Base-by-base conservation (phyloP, 306 rosid species). In the Corylus heterophylla region DNA sequence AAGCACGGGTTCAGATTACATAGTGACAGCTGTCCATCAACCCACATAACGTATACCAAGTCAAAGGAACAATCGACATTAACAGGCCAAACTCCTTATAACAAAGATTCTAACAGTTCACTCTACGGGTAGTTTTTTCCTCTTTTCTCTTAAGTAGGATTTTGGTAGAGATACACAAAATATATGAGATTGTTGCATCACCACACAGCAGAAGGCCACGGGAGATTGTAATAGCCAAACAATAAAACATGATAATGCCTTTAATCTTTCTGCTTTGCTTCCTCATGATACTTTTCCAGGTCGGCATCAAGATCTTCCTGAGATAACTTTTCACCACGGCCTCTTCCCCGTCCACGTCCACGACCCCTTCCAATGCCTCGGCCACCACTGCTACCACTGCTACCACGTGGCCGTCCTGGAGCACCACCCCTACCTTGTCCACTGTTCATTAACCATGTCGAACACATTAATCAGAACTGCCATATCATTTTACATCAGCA, bases 261-360 rank as follows among this genome's bases (percentile, higher is more conserved):
- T 87, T 78, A 90, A 78, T 87, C 88, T 67, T 79, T 75, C 79
- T 93, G 89, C 98, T 93, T 91, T 67, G 96, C 88, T 84, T 90
- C 94, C 54, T 94, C 81, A 83, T 93, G 98, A 83, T 96, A 96
- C 87, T 93, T 96, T 88, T 93, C 96, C 90, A 96, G 82, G 51
- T 96, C 99, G 72, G 97, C 97, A 88, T 96, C 98, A 80, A 96
- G 93, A 76, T 91, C 99, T 66, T 91, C 98, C 14, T 98, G 97
- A 49, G 97, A 96, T 64, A 93, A 70, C 80, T 91, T 96, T 78
- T 93, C 97, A 7, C 81, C 94, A 75, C 87, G 90, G 51, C 88
- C 88, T 77, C 85, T 80, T 47, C 88, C 87, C 55, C 78, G 76
- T 44, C 84, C 89, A 50, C 87, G 76, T 44, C 84, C 89, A 37